Evolutionary conservation across 192 early-diverging fungal species (phyloP).

Genomic region (Mortierella hygrophila): DNA sequence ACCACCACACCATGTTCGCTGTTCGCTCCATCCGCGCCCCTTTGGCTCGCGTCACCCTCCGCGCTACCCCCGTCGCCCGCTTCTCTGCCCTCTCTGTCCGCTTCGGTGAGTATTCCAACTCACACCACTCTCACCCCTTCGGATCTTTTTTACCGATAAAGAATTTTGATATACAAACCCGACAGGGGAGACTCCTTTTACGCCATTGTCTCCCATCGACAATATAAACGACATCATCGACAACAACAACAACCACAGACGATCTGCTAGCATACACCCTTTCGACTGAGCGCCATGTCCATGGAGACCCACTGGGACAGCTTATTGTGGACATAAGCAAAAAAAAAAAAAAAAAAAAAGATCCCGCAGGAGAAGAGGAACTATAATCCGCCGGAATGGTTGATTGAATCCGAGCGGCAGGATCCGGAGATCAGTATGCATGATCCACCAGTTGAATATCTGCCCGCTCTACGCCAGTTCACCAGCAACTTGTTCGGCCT

Average conservation of each 20-base stretch:
- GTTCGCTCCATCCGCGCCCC: slow-evolving; percentile 62
- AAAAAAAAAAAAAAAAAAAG: not conserved
- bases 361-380: not conserved
- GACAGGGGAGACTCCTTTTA: not conserved
- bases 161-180: slow-evolving; percentile 9
- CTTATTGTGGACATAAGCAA: not conserved
- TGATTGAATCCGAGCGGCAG: slow-evolving; percentile 3
- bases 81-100: slow-evolving; percentile 66
- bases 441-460: not conserved
- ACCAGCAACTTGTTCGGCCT: not conserved
- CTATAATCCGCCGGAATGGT: not conserved
- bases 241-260: not conserved
- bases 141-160: slow-evolving; percentile 24
- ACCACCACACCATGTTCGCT: slow-evolving; percentile 58
- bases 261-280: not conserved
- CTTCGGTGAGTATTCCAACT: slow-evolving; percentile 56
- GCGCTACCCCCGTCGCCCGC: slow-evolving; percentile 57
- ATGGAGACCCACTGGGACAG: not conserved
- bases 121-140: slow-evolving; percentile 3
- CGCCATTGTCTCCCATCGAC: not conserved
- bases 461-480: not conserved
- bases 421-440: slow-evolving; percentile 8
- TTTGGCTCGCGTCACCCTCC: slow-evolving; percentile 49
- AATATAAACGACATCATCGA: not conserved
- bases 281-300: not conserved